Evolutionary conservation across 768 basidiomycete genomes (phyloP), one percentile per base, ranked within the genome.

Genomic region (Antrodiella citrinella): DNA sequence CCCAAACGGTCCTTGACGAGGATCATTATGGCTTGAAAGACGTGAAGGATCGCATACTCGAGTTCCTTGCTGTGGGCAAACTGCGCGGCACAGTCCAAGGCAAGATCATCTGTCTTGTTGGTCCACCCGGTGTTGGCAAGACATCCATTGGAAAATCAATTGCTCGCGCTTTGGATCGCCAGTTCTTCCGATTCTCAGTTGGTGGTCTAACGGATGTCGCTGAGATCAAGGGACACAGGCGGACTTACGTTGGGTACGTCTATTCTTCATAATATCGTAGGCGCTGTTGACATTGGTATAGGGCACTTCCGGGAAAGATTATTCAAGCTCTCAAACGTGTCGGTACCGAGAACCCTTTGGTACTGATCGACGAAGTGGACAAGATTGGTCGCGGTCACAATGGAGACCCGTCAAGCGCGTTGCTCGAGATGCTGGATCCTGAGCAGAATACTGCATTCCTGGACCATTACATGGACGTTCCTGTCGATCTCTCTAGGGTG

Each of bases 121-220:
- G 96, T 13, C 96, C 96, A 9, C 96, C 95, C 2, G 95, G 95
- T 62, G 96, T 99, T 3, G 95, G 95, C 38, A 97, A 98, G 73
- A 98, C 95, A 3, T 86, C 82, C 50, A 96, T 98, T 40, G 95
- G 94, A 44, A 94, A 94, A 73, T 89, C 85, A 2, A 96, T 99
- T 46, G 86, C 96, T 0, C 78, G 92, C 13, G 94, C 95, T 3
- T 72, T 99, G 20, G 82, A 86, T 22, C 70, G 95, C 52, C 84
- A 91, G 64, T 98, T 98, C 71, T 98, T 94, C 80, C 78, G 93
- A 44, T 96, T 99, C 70, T 91, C 88, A 7, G 95, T 98, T 3
- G 95, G 96, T 55, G 95, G 96, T 12, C 67, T 99, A 62, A 91
- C 91, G 44, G 96, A 99, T 65, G 93, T 98, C 0, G 96, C 96